phyloP scores from a whole-genome alignment of 106 monocot species.

The Dendrobium nobile region DNA sequence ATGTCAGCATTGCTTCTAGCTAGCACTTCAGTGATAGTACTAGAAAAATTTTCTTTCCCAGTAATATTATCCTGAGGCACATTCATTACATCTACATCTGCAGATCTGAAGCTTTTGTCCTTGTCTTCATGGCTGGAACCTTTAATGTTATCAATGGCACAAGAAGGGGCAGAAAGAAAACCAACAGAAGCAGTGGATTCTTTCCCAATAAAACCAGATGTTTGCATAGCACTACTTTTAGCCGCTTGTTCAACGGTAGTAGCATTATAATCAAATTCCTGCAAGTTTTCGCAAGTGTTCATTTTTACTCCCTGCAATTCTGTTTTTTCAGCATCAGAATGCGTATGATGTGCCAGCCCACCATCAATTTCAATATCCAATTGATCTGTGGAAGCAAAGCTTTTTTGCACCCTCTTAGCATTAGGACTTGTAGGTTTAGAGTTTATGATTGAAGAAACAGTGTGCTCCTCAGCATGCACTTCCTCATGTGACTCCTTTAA shows the following conservation, averaged over 20 bases:
- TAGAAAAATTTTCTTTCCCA: constrained; percentile 16
- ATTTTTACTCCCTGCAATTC: constrained; percentile 2
- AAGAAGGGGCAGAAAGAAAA: constrained; percentile 8
- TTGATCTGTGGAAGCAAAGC: constrained; percentile 21
- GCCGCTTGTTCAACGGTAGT: constrained; percentile 19
- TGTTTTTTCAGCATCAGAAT: constrained; percentile 7
- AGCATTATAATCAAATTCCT: constrained; percentile 9
- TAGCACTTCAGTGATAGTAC: constrained; percentile 9
- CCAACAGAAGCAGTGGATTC: constrained; percentile 23
- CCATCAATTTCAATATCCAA: constrained; percentile 33
- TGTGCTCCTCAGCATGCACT: constrained; percentile 23
- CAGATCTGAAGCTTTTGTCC: constrained; percentile 6
- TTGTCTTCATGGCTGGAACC: constrained; percentile 8
- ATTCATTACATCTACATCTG: constrained; percentile 12
- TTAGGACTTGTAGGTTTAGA: constrained; percentile 47
- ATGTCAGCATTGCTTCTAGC: constrained; percentile 8
- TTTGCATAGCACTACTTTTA: constrained; percentile 5
- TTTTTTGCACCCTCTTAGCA: constrained; percentile 18
- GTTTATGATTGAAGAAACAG: constrained; percentile 30
- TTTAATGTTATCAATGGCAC: constrained; percentile 12
- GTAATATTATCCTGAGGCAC: constrained; percentile 16
- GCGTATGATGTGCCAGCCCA: constrained; percentile 2
- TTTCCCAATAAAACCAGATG: constrained; percentile 18
- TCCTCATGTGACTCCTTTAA: constrained; percentile 20
- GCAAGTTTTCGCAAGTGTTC: constrained; percentile 17